phyloP scores from a whole-genome alignment of 1,284 basidiomycete genomes.

The Cutaneotrichosporon sp. region DNA sequence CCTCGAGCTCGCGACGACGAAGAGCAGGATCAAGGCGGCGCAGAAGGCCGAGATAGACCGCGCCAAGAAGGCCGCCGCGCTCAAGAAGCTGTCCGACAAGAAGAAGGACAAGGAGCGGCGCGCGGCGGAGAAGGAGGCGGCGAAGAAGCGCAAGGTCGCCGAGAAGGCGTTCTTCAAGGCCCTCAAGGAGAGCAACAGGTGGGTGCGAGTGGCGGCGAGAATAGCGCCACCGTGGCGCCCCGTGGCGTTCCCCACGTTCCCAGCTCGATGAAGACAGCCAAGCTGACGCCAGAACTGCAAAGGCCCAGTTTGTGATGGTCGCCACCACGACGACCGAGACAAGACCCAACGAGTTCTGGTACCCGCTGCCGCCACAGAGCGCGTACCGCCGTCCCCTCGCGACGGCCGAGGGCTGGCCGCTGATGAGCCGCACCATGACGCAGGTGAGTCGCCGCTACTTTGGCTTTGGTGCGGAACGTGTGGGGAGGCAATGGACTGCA shows the following conservation, averaged over 20 bases:
- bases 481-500: too few relatives aligned
- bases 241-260: too few relatives aligned
- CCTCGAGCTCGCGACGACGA: neutral
- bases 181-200: neutral
- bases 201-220: neutral
- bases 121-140: neutral
- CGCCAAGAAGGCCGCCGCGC: neutral
- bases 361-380: neutral
- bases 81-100: neutral
- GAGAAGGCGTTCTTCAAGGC: neutral
- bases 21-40: neutral
- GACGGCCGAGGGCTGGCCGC: neutral
- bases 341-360: neutral
- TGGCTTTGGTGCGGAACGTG: neutral
- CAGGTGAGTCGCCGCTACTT: slow-evolving; percentile 2
- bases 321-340: neutral
- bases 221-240: too few relatives aligned
- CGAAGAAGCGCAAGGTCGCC: neutral
- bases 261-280: too few relatives aligned
- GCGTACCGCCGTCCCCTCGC: neutral
- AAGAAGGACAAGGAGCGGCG: neutral
- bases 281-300: neutral
- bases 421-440: slow-evolving; percentile 12
- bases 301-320: neutral
- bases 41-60: slow-evolving; percentile 2